Conservation (phyloP, 768 basidiomycete genomes). For the Auriscalpium orientale region DNA sequence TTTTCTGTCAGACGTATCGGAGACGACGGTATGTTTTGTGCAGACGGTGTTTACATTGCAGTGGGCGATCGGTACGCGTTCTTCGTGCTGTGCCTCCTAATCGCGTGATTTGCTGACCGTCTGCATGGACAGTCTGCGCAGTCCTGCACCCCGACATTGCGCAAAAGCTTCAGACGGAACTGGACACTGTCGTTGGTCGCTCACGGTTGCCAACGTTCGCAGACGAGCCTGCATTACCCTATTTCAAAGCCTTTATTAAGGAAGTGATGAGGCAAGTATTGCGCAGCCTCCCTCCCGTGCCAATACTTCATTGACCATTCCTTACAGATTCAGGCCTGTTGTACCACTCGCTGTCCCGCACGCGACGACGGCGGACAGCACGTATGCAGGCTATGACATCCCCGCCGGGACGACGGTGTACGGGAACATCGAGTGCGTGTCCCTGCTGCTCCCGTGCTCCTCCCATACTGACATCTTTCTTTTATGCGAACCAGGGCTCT, state of each 20-base stretch:
- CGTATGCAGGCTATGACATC: constrained; percentile 7
- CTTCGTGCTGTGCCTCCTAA: background rate
- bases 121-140: background rate
- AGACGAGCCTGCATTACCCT: constrained; percentile 10
- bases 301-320: no score
- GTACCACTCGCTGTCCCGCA: constrained; percentile 5
- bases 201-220: constrained; percentile 12
- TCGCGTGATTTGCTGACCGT: background rate
- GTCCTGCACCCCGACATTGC: constrained; percentile 9
- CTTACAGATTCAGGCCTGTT: constrained; percentile 2
- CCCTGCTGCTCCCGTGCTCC: no score
- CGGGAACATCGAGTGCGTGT: constrained; percentile 5
- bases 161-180: constrained; percentile 11
- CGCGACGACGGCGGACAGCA: background rate
- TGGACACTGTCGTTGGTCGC: constrained; percentile 10
- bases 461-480: background rate
- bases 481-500: constrained; percentile 7
- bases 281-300: background rate
- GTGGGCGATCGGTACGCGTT: constrained; percentile 1
- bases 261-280: constrained; percentile 7
- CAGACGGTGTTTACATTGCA: constrained; percentile 2
- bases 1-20: background rate
- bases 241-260: constrained; percentile 10
- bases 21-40: background rate
- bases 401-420: constrained; percentile 3